phyloP scores from a whole-genome alignment of 164 flowering plant genomes.

The Berberis thunbergii region DNA sequence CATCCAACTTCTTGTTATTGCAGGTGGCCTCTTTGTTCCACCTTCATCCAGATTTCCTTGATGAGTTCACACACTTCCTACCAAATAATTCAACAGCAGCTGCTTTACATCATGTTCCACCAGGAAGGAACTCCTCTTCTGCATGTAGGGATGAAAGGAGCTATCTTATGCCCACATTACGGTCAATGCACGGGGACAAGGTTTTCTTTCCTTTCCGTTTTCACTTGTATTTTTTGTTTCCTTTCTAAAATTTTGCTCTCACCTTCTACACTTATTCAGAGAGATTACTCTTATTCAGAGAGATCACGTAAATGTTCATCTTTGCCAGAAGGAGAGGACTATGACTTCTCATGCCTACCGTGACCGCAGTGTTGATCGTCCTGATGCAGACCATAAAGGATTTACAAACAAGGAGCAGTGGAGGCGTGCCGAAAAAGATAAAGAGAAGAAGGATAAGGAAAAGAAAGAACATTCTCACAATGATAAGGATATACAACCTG shows the following conservation, averaged over 20 bases:
- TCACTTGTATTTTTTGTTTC: not conserved
- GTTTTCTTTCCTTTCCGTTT: constrained; percentile 13
- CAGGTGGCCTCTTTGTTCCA: constrained; percentile 60
- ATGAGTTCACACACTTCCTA: constrained; percentile 64
- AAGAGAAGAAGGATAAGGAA: constrained; percentile 51
- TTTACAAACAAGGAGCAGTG: constrained; percentile 43
- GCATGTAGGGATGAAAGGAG: constrained; percentile 39
- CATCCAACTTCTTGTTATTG: constrained; percentile 1
- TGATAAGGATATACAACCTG: constrained; percentile 53
- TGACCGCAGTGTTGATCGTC: constrained; percentile 19
- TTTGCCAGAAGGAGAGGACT: constrained; percentile 52
- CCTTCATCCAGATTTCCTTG: constrained; percentile 58
- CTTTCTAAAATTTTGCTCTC: not conserved
- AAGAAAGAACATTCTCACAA: constrained; percentile 44
- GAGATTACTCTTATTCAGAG: not conserved
- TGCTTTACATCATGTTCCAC: constrained; percentile 25
- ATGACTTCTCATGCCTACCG: constrained; percentile 38
- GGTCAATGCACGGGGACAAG: constrained; percentile 47
- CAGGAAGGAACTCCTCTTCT: constrained; percentile 34
- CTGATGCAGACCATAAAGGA: constrained; percentile 10
- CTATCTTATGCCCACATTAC: constrained; percentile 30
- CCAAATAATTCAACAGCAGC: constrained; percentile 39
- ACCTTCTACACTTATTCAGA: not conserved
- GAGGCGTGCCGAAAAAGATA: constrained; percentile 53
- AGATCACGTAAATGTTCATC: constrained; percentile 7